Evolutionary conservation across 208 protist genomes (phyloP).

Genomic region (Crithidia expoeki): DNA sequence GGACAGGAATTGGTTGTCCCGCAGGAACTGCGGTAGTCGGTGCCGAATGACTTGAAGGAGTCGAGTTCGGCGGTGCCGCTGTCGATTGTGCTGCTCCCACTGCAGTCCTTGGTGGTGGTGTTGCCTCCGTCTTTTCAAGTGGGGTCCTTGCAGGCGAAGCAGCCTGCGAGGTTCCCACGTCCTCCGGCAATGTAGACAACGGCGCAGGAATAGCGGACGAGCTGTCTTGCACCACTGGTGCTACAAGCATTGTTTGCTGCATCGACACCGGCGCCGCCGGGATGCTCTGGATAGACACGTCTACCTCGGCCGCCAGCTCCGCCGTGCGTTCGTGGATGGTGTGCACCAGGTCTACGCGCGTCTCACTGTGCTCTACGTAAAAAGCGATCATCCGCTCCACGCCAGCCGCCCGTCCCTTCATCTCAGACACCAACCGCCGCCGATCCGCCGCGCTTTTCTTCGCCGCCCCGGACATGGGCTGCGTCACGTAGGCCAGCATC

Average conservation of each 20-base stretch:
- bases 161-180: neutral
- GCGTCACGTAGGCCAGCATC: conserved; percentile 54
- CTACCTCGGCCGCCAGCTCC: conserved; percentile 41
- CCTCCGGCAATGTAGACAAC: neutral
- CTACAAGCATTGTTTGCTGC: neutral
- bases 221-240: neutral
- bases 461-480: conserved; percentile 56
- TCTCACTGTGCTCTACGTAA: conserved; percentile 31
- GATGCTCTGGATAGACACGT: conserved; percentile 24
- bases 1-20: too few species aligned
- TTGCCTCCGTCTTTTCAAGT: neutral
- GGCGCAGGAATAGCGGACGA: neutral
- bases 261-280: conserved; percentile 20
- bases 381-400: conserved; percentile 37
- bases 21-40: too few species aligned
- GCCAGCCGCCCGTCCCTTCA: conserved; percentile 31
- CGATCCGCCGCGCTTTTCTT: conserved; percentile 43
- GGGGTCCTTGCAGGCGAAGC: neutral
- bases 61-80: too few species aligned
- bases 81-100: neutral
- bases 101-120: too few species aligned
- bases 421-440: conserved; percentile 29
- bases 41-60: too few species aligned
- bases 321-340: conserved; percentile 28
- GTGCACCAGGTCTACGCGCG: conserved; percentile 38